phyloP scores from a whole-genome alignment of 2,329 filamentous ascomycete genomes.

The Paracamarosporium sp. region DNA sequence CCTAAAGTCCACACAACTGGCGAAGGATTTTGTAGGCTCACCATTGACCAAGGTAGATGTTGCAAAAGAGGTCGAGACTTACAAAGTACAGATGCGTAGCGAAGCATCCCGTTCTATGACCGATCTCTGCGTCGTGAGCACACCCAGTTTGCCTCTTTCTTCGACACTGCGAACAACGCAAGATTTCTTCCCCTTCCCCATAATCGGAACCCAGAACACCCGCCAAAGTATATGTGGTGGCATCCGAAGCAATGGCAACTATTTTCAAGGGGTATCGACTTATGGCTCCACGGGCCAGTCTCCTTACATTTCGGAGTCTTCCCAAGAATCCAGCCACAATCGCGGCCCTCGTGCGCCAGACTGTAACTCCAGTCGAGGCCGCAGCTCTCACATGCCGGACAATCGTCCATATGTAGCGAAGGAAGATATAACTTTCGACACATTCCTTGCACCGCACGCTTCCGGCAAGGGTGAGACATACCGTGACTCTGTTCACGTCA shows the following conservation, averaged over 20 bases:
- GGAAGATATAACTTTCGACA: slow-evolving; percentile 30
- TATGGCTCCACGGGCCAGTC: not conserved
- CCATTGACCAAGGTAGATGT: slow-evolving; percentile 12
- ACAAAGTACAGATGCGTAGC: slow-evolving; percentile 6
- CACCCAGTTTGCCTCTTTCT: not conserved
- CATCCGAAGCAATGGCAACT: slow-evolving; percentile 15
- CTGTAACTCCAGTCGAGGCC: slow-evolving; percentile 3
- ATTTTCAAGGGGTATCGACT: slow-evolving; percentile 6
- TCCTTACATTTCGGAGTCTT: not conserved
- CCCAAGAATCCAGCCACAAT: slow-evolving; percentile 1
- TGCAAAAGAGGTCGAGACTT: slow-evolving; percentile 10
- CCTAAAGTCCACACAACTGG: slow-evolving; percentile 8
- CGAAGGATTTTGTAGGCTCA: slow-evolving; percentile 13
- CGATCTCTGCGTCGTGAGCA: slow-evolving; percentile 12
- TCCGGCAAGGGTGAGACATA: slow-evolving; percentile 35
- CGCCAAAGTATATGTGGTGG: slow-evolving; percentile 3
- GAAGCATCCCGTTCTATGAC: slow-evolving; percentile 10
- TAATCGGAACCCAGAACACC: not conserved
- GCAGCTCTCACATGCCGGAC: slow-evolving; percentile 20
- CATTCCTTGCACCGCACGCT: slow-evolving; percentile 30
- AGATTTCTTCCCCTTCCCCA: not conserved
- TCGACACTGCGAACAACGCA: not conserved
- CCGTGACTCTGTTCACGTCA: slow-evolving; percentile 16
- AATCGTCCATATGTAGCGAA: slow-evolving; percentile 10
- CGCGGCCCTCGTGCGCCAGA: slow-evolving; percentile 19